Evolutionary conservation across 2,329 filamentous ascomycete genomes (phyloP).

Genomic region (Ilyonectria sp.): DNA sequence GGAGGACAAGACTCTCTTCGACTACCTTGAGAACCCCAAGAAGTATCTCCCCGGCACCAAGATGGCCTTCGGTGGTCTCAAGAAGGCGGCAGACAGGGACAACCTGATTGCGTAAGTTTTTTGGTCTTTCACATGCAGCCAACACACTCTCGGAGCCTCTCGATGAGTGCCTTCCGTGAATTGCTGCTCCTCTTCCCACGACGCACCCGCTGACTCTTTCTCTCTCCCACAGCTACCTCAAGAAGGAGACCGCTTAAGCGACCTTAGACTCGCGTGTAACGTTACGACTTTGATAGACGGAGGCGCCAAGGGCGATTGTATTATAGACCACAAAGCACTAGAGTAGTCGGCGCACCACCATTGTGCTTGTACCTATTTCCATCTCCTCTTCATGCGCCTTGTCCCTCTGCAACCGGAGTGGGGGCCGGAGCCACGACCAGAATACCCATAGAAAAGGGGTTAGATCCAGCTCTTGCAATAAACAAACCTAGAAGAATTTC

Average conservation of each 20-base stretch:
- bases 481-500: slow-evolving; percentile 12
- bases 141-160: not conserved
- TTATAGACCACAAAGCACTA: slow-evolving; percentile 56
- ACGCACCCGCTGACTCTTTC: slow-evolving; percentile 43
- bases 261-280: slow-evolving; percentile 50
- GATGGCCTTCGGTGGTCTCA: slow-evolving; percentile 99
- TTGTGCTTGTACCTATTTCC: slow-evolving; percentile 53
- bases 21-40: slow-evolving; percentile 99
- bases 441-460: slow-evolving; percentile 27
- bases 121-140: not conserved
- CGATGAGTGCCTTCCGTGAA: slow-evolving; percentile 12
- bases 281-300: slow-evolving; percentile 57
- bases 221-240: slow-evolving; percentile 70
- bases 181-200: not conserved
- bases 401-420: slow-evolving; percentile 41
- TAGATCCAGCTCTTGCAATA: slow-evolving; percentile 32
- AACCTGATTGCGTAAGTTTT: slow-evolving; percentile 93
- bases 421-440: slow-evolving; percentile 33
- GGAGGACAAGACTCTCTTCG: slow-evolving; percentile 90
- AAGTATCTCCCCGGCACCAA: slow-evolving; percentile 99
- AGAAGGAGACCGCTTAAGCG: slow-evolving; percentile 78
- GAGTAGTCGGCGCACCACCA: slow-evolving; percentile 49
- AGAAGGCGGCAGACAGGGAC: slow-evolving; percentile 99
- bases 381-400: slow-evolving; percentile 53
- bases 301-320: slow-evolving; percentile 55